These are phyloP conservation scores for Musa balbisiana DNA, from an alignment of 202 grass and related monocot species.

Conservation along the genomic window DNA sequence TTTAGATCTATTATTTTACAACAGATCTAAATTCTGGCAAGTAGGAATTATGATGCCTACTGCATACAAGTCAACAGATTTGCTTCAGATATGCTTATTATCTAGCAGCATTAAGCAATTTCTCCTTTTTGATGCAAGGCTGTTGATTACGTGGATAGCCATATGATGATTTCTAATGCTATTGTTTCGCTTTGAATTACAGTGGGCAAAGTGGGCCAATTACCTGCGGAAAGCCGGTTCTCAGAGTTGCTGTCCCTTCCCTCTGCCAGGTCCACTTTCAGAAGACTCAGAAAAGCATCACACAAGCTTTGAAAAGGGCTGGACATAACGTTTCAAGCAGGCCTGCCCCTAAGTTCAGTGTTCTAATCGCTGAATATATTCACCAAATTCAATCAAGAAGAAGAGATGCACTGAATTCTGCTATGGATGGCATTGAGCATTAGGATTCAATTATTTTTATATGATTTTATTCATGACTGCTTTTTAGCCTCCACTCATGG, in stretches of 20 bases:
- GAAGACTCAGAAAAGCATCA: constrained; percentile 27
- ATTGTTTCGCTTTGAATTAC: background rate
- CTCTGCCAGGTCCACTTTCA: constrained; percentile 36
- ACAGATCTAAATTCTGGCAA: too few species aligned
- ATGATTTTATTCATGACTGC: background rate
- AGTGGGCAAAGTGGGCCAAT: constrained; percentile 24
- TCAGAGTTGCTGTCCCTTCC: constrained; percentile 26
- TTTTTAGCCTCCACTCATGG: background rate
- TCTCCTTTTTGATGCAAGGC: too few species aligned
- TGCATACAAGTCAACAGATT: too few species aligned
- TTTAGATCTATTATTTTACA: too few species aligned
- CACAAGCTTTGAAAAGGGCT: constrained; percentile 37
- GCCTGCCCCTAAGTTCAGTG: constrained; percentile 13
- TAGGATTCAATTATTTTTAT: background rate
- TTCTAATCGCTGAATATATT: constrained; percentile 21
- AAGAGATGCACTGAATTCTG: background rate
- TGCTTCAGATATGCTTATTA: too few species aligned
- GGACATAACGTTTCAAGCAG: constrained; percentile 27
- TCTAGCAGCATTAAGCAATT: too few species aligned
- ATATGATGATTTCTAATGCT: background rate
- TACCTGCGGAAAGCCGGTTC: constrained; percentile 32
- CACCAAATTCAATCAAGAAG: constrained; percentile 26
- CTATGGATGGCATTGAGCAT: background rate
- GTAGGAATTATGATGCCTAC: too few species aligned
- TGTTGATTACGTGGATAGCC: background rate